These are phyloP conservation scores for Alternaria longipes DNA, from an alignment of 2,329 filamentous ascomycete species.

Conservation along the genomic window DNA sequence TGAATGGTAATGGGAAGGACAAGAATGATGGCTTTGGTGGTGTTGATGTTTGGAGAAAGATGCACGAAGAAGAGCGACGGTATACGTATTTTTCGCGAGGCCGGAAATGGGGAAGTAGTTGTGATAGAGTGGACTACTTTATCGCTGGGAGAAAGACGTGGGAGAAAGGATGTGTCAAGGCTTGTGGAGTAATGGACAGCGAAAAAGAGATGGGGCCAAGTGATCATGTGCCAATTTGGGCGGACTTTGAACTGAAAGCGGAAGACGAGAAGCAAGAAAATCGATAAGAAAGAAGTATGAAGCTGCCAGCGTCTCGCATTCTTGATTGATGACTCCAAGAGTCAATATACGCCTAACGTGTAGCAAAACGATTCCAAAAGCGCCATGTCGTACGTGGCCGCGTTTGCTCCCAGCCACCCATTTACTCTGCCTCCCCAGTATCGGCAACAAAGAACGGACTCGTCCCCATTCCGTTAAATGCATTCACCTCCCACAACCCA, in stretches of 20 bases:
- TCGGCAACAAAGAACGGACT: conserved; percentile 37
- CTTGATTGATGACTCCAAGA: neutral
- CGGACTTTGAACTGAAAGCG: conserved; percentile 33
- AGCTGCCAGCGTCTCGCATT: no score
- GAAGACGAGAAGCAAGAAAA: neutral
- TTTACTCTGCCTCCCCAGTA: neutral
- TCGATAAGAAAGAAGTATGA: neutral
- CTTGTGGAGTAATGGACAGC: conserved; percentile 55
- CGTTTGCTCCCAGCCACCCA: neutral
- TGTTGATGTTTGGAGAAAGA: conserved; percentile 60
- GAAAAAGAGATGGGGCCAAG: conserved; percentile 60
- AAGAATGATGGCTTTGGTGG: conserved; percentile 32
- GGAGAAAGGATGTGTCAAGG: conserved; percentile 49
- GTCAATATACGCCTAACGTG: neutral
- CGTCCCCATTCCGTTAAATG: conserved; percentile 41
- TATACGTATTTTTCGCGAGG: conserved; percentile 62
- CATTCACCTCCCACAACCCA: conserved; percentile 37
- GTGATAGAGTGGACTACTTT: conserved; percentile 64
- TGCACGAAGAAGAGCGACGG: conserved; percentile 53
- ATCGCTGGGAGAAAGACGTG: conserved; percentile 55
- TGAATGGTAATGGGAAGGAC: conserved; percentile 36
- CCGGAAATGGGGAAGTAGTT: conserved; percentile 59
- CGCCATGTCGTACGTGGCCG: neutral
- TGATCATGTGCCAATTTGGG: conserved; percentile 64
- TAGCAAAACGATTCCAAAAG: neutral